Percentiles rank a stretch among this genome's conserved stretches.
These are phyloP conservation scores for Tetracladium setigerum DNA, from an alignment of 495 filamentous ascomycete species.

Conservation along the genomic window DNA sequence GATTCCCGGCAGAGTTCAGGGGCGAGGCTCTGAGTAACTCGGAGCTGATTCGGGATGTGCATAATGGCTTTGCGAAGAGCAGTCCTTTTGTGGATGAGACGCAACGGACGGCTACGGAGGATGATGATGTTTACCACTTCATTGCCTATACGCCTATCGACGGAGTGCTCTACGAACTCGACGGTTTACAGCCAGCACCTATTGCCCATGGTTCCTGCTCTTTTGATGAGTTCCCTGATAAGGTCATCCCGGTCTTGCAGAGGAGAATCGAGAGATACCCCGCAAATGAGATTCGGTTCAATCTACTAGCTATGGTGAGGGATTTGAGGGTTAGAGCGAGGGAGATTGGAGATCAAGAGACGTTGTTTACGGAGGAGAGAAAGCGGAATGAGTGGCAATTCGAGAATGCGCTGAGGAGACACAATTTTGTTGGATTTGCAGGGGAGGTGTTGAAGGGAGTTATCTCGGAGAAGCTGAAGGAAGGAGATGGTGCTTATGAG, in stretches of 20 bases:
- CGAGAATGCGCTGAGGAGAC: slow-evolving; percentile 88
- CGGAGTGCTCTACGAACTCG: slow-evolving; percentile 82
- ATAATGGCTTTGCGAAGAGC: slow-evolving; percentile 86
- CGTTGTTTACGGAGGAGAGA: slow-evolving; percentile 69
- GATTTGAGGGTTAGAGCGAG: slow-evolving; percentile 69
- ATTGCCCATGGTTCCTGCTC: slow-evolving; percentile 77
- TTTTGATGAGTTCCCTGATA: slow-evolving; percentile 62
- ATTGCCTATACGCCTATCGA: slow-evolving; percentile 85
- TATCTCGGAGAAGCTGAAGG: slow-evolving; percentile 57
- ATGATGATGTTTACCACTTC: slow-evolving; percentile 93
- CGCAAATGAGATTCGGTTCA: slow-evolving; percentile 83
- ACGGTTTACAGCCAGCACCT: slow-evolving; percentile 87
- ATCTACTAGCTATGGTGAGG: slow-evolving; percentile 83
- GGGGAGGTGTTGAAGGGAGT: slow-evolving; percentile 87
- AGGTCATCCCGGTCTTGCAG: slow-evolving; percentile 81
- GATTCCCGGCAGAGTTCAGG: slow-evolving; percentile 71
- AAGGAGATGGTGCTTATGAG: slow-evolving; percentile 49
- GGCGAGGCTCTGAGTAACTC: slow-evolving; percentile 55
- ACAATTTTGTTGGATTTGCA: slow-evolving; percentile 96
- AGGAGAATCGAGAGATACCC: slow-evolving; percentile 81
- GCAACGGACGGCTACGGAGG: slow-evolving; percentile 47
- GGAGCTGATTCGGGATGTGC: slow-evolving; percentile 81
- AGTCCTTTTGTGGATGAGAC: slow-evolving; percentile 91
- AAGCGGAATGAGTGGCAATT: slow-evolving; percentile 85
- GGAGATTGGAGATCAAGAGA: slow-evolving; percentile 77